phyloP scores from a whole-genome alignment of 805 yeast species.

The Yarrowia deformans region DNA sequence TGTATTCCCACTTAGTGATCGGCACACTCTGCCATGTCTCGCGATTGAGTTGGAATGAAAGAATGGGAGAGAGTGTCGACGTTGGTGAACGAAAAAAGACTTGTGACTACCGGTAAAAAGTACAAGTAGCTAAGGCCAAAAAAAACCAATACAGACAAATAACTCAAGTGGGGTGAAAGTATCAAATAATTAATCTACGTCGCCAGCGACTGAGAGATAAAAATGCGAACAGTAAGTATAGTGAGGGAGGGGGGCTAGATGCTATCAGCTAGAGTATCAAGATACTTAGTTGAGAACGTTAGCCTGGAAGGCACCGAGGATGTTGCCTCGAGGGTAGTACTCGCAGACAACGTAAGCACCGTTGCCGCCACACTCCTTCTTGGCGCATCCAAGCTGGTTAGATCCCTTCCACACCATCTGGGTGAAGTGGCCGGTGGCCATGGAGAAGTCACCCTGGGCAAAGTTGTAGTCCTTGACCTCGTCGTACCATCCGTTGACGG shows the following conservation, averaged over 20 bases:
- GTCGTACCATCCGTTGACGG: constrained; percentile 75
- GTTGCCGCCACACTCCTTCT: constrained; percentile 62
- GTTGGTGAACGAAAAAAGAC: neutral
- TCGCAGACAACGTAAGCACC: constrained; percentile 75
- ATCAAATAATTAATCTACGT: constrained; percentile 35
- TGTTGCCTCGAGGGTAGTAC: constrained; percentile 78
- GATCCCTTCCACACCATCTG: constrained; percentile 77
- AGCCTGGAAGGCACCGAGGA: constrained; percentile 44
- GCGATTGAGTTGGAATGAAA: constrained; percentile 2
- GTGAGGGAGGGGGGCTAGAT: neutral
- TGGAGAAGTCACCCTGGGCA: constrained; percentile 53
- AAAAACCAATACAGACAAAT: constrained; percentile 10
- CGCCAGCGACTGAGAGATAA: constrained; percentile 38
- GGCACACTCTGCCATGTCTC: neutral
- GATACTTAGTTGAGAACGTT: constrained; percentile 42
- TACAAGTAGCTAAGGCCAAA: neutral
- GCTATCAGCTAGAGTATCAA: neutral
- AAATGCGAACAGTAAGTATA: constrained; percentile 28
- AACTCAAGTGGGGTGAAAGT: neutral
- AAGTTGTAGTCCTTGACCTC: constrained; percentile 65
- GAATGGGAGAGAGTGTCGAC: neutral
- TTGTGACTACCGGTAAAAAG: neutral
- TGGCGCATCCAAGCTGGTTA: constrained; percentile 73
- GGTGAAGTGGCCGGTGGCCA: constrained; percentile 77
- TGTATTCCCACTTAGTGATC: constrained; percentile 6